A percentile compares a stretch with the other conserved stretches of the same genome.
Evolutionary conservation across 2,329 filamentous ascomycete species (phyloP).

Genomic region (Erysiphe pulchra): DNA sequence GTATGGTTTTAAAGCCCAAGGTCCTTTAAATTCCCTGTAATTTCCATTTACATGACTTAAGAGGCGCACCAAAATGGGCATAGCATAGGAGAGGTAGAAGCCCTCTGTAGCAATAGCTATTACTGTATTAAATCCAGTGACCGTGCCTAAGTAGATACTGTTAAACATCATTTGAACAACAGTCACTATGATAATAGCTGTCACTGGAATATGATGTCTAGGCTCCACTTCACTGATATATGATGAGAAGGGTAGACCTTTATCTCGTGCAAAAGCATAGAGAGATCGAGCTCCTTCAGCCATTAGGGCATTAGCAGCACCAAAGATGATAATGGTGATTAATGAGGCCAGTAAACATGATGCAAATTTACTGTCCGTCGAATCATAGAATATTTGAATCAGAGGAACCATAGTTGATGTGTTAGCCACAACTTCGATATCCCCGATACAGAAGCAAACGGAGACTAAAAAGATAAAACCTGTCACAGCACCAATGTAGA

Average conservation of each 20-base stretch:
- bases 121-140: conserved; percentile 28
- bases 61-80: conserved; percentile 25
- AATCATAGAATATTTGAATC: conserved; percentile 23
- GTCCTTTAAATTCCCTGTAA: conserved; percentile 14
- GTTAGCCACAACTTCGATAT: conserved; percentile 14
- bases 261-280: conserved; percentile 19
- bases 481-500: conserved; percentile 18
- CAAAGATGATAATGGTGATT: conserved; percentile 16
- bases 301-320: conserved; percentile 14
- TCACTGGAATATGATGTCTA: conserved; percentile 21
- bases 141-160: conserved; percentile 27
- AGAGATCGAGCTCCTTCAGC: conserved; percentile 18
- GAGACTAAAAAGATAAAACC: conserved; percentile 18
- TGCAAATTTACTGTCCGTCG: conserved; percentile 15
- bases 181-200: conserved; percentile 21
- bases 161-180: conserved; percentile 25
- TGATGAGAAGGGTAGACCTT: conserved; percentile 17
- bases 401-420: conserved; percentile 21
- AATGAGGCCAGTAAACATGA: conserved; percentile 17
- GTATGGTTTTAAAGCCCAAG: conserved; percentile 18
- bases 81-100: conserved; percentile 31
- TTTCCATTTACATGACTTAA: conserved; percentile 19
- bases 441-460: conserved; percentile 14
- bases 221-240: conserved; percentile 20
- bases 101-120: conserved; percentile 30